Evolutionary conservation across 2,329 filamentous ascomycete genomes (phyloP).

Genomic region (Colletotrichum chlorophyti): DNA sequence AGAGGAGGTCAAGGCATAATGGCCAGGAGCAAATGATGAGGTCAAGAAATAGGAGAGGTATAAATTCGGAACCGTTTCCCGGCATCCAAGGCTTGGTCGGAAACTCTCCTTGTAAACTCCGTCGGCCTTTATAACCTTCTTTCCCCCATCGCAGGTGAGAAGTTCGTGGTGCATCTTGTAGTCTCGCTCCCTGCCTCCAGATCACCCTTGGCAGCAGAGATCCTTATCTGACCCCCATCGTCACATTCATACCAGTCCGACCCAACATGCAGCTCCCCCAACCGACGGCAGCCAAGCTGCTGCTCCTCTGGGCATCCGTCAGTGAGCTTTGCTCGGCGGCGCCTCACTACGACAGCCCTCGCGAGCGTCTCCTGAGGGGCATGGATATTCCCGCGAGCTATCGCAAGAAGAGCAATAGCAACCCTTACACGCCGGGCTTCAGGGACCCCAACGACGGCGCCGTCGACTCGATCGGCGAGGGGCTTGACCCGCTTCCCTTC

Average conservation of each 20-base stretch:
- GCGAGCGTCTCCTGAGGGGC: constrained; percentile 60
- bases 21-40: constrained; percentile 6
- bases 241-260: background rate
- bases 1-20: constrained; percentile 20
- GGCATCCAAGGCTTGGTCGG: background rate
- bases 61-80: constrained; percentile 4
- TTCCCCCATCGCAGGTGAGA: too few relatives aligned
- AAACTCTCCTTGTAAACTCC: background rate
- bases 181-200: background rate
- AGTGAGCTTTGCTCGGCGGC: constrained; percentile 20
- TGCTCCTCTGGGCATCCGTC: constrained; percentile 19
- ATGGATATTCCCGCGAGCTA: constrained; percentile 52
- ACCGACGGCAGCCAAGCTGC: constrained; percentile 22
- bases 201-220: background rate
- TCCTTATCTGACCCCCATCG: background rate
- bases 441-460: constrained; percentile 68
- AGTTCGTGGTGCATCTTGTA: too few relatives aligned
- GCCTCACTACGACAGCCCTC: constrained; percentile 55
- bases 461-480: constrained; percentile 64
- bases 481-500: constrained; percentile 70
- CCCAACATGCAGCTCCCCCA: constrained; percentile 27
- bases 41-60: background rate
- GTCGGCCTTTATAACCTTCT: background rate
- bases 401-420: constrained; percentile 40
- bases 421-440: constrained; percentile 66